Evolutionary conservation across 306 rosid species (phyloP).

Genomic region (Macrotyloma uniflorum): DNA sequence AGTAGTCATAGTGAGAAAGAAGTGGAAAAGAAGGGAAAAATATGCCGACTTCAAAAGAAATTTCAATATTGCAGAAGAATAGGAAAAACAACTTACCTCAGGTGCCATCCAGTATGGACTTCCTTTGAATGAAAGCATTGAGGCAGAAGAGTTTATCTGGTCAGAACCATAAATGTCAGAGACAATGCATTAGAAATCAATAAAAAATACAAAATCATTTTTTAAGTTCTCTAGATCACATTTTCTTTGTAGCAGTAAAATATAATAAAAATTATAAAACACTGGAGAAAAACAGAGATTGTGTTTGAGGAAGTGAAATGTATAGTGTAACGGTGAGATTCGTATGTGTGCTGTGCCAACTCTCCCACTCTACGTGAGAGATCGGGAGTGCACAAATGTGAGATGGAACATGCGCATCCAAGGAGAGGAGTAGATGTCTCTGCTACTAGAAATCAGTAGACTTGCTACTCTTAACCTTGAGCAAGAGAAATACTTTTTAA

Average conservation of each 20-base stretch:
- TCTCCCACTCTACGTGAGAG: conserved; percentile 3
- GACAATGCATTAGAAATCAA: conserved; percentile 16
- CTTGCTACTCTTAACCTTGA: conserved; percentile 30
- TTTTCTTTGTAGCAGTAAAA: conserved; percentile 25
- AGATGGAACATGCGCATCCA: background rate
- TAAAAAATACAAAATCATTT: background rate
- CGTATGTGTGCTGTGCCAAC: conserved; percentile 11
- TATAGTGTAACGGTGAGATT: background rate
- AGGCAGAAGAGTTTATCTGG: conserved; percentile 75
- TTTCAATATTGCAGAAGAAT: background rate
- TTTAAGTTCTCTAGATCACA: conserved; percentile 6
- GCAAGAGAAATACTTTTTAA: conserved; percentile 26
- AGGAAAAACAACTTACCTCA: conserved; percentile 59
- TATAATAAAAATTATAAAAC: conserved; percentile 2
- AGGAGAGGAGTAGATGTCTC: conserved; percentile 1
- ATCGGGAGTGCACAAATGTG: background rate
- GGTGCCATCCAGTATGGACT: conserved; percentile 99
- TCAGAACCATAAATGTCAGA: conserved; percentile 38
- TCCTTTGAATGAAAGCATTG: conserved; percentile 98
- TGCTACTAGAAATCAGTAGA: conserved; percentile 17
- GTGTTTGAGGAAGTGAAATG: background rate
- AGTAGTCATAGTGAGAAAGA: conserved; percentile 14
- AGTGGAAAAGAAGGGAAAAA: background rate
- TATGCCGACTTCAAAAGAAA: conserved; percentile 3
- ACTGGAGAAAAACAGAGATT: background rate